phyloP scores from a whole-genome alignment of 306 rosid species.

The Dicorynia guianensis region DNA sequence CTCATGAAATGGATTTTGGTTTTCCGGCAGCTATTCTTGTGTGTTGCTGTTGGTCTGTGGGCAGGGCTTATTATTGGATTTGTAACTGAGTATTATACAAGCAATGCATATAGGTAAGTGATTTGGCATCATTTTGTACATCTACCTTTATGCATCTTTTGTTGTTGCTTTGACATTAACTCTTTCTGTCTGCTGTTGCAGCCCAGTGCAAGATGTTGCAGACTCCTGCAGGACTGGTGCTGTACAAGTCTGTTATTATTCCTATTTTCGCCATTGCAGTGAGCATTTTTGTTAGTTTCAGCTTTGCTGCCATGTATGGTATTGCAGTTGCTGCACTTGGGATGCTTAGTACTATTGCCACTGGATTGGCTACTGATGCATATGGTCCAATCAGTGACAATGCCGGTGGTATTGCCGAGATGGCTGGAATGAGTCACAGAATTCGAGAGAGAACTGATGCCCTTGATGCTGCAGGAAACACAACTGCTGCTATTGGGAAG shows the following conservation, averaged over 20 bases:
- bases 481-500: conserved; percentile 98
- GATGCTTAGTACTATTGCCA: conserved; percentile 95
- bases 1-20: conserved; percentile 30
- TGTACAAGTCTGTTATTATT: conserved; percentile 96
- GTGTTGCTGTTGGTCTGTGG: conserved; percentile 95
- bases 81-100: conserved; percentile 90
- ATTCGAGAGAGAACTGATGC: conserved; percentile 97
- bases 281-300: conserved; percentile 90
- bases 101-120: conserved; percentile 90
- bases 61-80: conserved; percentile 96
- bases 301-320: conserved; percentile 98
- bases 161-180: neutral
- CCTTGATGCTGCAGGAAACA: conserved; percentile 98
- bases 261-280: conserved; percentile 94
- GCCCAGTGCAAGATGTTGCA: conserved; percentile 99
- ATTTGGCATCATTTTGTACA: neutral
- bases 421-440: conserved; percentile 99
- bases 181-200: conserved; percentile 45
- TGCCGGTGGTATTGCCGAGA: conserved; percentile 99
- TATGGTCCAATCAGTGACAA: conserved; percentile 99
- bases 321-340: conserved; percentile 98
- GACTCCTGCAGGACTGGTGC: conserved; percentile 98
- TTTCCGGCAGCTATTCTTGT: conserved; percentile 89
- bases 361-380: conserved; percentile 96
- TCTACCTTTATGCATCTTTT: neutral